Conservation (phyloP, 1,284 basidiomycete genomes). For the Cutaneotrichosporon dermatis region DNA sequence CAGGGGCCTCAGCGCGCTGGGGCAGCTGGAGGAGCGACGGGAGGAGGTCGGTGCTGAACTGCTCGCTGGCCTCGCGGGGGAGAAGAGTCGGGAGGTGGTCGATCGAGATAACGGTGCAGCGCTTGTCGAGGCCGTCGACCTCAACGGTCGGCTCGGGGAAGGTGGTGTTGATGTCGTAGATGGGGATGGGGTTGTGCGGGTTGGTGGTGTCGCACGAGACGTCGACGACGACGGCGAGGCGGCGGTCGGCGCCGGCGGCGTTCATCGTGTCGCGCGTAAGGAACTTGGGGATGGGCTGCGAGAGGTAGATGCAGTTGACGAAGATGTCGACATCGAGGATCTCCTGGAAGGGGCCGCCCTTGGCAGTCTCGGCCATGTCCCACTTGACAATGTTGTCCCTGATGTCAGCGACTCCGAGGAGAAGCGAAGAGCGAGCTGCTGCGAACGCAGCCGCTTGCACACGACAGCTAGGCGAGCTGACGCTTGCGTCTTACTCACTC, state of each 20-base stretch:
- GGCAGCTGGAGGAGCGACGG: slow-evolving; percentile 80
- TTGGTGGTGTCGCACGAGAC: slow-evolving; percentile 99
- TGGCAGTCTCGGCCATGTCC: slow-evolving; percentile 95
- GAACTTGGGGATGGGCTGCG: slow-evolving; percentile 82
- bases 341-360: slow-evolving; percentile 94
- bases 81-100: slow-evolving; percentile 91
- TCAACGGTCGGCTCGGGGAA: slow-evolving; percentile 90
- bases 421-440: no score
- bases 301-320: slow-evolving; percentile 99
- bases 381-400: slow-evolving; percentile 95
- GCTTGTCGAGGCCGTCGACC: slow-evolving; percentile 55
- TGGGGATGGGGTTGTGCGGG: slow-evolving; percentile 95
- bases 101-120: slow-evolving; percentile 83
- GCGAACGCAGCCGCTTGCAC: no score
- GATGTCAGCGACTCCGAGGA: slow-evolving; percentile 10
- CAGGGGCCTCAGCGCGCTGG: slow-evolving; percentile 61
- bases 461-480: no score
- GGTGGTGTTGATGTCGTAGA: slow-evolving; percentile 93
- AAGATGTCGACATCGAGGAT: slow-evolving; percentile 97
- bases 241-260: slow-evolving; percentile 64
- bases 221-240: slow-evolving; percentile 84
- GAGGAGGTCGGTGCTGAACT: slow-evolving; percentile 85
- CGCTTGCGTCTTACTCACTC: slow-evolving; percentile 57
- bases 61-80: slow-evolving; percentile 93
- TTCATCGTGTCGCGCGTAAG: slow-evolving; percentile 70